phyloP scores from a whole-genome alignment of 2,329 filamentous ascomycete species.

The Paraphoma sp. region DNA sequence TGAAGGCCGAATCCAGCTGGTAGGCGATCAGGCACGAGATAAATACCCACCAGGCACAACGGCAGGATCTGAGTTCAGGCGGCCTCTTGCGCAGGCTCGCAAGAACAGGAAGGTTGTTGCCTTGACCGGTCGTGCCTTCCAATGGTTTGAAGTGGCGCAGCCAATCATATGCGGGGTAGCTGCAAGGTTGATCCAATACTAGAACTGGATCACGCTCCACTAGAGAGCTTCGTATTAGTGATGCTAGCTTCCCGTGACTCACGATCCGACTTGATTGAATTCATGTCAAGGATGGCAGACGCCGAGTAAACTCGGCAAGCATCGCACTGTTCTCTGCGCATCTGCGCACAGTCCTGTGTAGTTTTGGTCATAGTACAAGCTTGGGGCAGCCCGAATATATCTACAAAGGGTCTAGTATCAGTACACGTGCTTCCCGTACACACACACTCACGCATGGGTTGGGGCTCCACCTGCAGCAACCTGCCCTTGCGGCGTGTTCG shows the following conservation, averaged over 20 bases:
- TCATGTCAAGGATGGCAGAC: no score
- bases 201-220: not conserved
- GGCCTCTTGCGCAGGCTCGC: not conserved
- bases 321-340: no score
- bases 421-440: constrained; percentile 16
- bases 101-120: not conserved
- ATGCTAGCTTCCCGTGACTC: no score
- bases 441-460: constrained; percentile 36
- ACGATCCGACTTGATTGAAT: no score
- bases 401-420: constrained; percentile 28
- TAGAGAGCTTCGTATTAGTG: no score
- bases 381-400: constrained; percentile 14
- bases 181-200: not conserved
- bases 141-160: not conserved
- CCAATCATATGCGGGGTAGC: not conserved
- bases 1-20: no score
- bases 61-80: no score
- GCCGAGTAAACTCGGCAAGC: no score
- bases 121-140: not conserved
- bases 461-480: constrained; percentile 47
- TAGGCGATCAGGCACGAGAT: no score
- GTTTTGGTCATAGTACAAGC: not conserved
- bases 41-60: no score
- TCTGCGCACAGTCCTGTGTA: no score
- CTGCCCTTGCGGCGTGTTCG: constrained; percentile 35